Evolutionary conservation across 495 filamentous ascomycete species (phyloP).

Genomic region (Xylaria longipes): DNA sequence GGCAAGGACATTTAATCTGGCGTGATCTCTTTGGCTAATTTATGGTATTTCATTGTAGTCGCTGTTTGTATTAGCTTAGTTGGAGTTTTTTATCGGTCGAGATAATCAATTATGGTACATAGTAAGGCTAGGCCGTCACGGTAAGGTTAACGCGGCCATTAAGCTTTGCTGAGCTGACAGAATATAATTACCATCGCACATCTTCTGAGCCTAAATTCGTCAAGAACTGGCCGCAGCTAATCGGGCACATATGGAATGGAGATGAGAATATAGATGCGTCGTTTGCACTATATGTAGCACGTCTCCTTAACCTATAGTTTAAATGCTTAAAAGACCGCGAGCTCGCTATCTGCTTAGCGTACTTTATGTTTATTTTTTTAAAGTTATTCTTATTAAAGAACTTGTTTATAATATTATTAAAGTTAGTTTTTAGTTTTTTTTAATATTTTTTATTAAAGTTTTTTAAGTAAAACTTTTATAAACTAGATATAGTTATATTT

Average conservation of each 20-base stretch:
- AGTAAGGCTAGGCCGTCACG: too few species aligned
- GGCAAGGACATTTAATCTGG: neutral
- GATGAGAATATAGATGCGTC: neutral
- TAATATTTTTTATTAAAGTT: too few species aligned
- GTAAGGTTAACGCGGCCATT: too few species aligned
- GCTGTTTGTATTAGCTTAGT: neutral
- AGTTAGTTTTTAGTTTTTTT: too few species aligned
- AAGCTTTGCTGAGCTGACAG: too few species aligned
- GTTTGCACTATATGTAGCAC: neutral
- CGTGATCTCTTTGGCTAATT: neutral
- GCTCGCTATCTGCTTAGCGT: neutral
- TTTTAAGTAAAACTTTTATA: too few species aligned
- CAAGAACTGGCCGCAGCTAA: neutral
- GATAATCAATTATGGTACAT: neutral
- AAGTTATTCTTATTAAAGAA: too few species aligned
- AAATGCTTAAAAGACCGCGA: neutral
- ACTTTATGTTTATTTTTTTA: too few species aligned
- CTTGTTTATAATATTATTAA: too few species aligned
- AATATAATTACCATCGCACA: neutral
- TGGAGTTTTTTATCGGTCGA: neutral
- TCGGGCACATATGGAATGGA: neutral
- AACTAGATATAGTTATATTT: too few species aligned
- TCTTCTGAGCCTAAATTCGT: neutral
- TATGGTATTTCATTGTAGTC: neutral
- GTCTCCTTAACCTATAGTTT: neutral